phyloP scores from a whole-genome alignment of 2,329 filamentous ascomycete species.

The Penicillium sp. region DNA sequence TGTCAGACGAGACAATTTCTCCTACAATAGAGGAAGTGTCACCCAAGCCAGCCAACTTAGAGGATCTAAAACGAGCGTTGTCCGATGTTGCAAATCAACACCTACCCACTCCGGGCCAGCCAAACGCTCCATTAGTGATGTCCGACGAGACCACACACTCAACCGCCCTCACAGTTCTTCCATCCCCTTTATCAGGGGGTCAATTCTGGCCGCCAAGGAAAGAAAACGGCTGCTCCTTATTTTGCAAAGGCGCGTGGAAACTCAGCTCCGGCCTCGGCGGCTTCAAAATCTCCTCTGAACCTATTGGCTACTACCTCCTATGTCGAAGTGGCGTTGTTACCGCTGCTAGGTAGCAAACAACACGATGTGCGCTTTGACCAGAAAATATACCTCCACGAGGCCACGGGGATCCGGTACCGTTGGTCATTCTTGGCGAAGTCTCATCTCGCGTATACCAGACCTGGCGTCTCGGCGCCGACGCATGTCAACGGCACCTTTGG shows the following conservation, averaged over 20 bases:
- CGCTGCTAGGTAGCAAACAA: conserved; percentile 34
- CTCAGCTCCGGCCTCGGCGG: conserved; percentile 26
- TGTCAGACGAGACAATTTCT: not conserved
- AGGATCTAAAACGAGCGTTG: not conserved
- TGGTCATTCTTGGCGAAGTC: conserved; percentile 51
- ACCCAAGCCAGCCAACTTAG: not conserved
- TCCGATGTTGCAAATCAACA: not conserved
- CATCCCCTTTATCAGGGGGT: not conserved
- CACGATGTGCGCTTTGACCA: conserved; percentile 27
- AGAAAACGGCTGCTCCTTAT: conserved; percentile 38
- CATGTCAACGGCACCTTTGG: conserved; percentile 31
- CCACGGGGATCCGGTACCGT: conserved; percentile 43
- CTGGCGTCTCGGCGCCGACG: not conserved
- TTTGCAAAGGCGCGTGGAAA: conserved; percentile 50
- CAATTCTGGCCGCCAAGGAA: conserved; percentile 34
- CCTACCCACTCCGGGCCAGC: not conserved
- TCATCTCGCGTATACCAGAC: conserved; percentile 39
- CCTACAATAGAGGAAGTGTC: not conserved
- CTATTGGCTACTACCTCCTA: conserved; percentile 25
- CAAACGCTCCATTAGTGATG: not conserved
- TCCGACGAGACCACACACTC: conserved; percentile 2
- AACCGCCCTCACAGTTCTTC: not conserved
- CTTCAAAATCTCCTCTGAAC: conserved; percentile 16
- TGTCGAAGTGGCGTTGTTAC: conserved; percentile 38
- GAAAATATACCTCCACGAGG: conserved; percentile 24